Percentiles rank a stretch among this genome's conserved stretches.
These are phyloP conservation scores for Agapanthus africanus DNA, from an alignment of 106 monocot genomes.

Conservation along the genomic window DNA sequence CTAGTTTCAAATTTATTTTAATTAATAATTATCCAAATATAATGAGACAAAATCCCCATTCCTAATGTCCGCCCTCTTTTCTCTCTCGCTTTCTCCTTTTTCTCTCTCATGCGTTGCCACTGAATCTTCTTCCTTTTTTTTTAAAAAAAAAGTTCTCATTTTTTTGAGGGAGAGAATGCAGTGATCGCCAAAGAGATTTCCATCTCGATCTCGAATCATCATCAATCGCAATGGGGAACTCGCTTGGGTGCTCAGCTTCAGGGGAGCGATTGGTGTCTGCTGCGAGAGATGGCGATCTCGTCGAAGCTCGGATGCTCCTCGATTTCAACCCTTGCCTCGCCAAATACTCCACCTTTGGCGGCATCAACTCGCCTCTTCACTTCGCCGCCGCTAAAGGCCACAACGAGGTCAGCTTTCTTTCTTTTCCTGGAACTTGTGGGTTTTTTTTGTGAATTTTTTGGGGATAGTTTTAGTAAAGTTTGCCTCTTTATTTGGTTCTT, in stretches of 20 bases:
- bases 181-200: too few relatives aligned
- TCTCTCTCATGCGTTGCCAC: too few relatives aligned
- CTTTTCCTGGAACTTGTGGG: background rate
- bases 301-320: conserved; percentile 90
- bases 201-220: too few relatives aligned
- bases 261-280: conserved; percentile 94
- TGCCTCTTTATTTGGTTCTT: background rate
- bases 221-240: conserved; percentile 99
- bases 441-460: conserved; percentile 7
- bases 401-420: conserved; percentile 47
- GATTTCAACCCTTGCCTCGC: conserved; percentile 82
- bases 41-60: too few relatives aligned
- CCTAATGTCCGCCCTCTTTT: too few relatives aligned
- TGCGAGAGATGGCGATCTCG: conserved; percentile 85
- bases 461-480: background rate
- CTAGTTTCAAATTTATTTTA: too few relatives aligned
- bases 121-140: too few relatives aligned
- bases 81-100: too few relatives aligned
- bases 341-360: conserved; percentile 94
- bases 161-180: too few relatives aligned
- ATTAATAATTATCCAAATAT: too few relatives aligned
- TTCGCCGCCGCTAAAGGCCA: conserved; percentile 96
- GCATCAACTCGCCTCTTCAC: conserved; percentile 93
- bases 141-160: too few relatives aligned
- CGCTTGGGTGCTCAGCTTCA: conserved; percentile 89